Evolutionary conservation across 164 flowering plant genomes (phyloP).

Genomic region (Liriodendron chinense): DNA sequence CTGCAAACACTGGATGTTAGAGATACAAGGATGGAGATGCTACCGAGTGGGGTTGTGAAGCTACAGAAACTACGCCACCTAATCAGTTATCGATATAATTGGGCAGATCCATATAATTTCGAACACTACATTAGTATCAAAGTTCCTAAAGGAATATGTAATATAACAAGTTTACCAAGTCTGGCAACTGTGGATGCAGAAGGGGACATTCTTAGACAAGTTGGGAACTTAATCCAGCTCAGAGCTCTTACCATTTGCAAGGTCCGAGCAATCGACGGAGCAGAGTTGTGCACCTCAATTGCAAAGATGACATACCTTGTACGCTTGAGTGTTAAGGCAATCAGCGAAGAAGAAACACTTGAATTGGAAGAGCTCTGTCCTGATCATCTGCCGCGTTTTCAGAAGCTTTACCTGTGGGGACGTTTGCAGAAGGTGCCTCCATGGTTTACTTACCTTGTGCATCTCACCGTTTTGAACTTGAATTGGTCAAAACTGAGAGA

Average conservation of each 20-base stretch:
- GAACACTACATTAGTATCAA: constrained; percentile 7
- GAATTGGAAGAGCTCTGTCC: constrained; percentile 25
- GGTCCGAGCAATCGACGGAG: constrained; percentile 19
- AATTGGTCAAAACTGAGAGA: background rate
- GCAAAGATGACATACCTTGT: constrained; percentile 29
- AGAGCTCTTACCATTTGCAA: constrained; percentile 28
- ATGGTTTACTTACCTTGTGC: background rate
- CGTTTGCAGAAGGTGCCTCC: constrained; percentile 2
- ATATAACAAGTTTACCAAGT: constrained; percentile 26
- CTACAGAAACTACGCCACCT: constrained; percentile 37
- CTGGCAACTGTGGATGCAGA: constrained; percentile 31
- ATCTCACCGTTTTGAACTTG: background rate
- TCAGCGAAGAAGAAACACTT: constrained; percentile 19
- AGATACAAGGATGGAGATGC: constrained; percentile 22
- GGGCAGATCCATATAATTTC: background rate
- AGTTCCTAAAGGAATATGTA: constrained; percentile 29
- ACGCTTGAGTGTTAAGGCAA: constrained; percentile 20
- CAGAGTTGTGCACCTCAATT: constrained; percentile 27
- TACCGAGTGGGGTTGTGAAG: constrained; percentile 28
- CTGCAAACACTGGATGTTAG: constrained; percentile 39
- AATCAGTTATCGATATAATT: constrained; percentile 5
- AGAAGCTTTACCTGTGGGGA: background rate
- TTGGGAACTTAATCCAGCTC: constrained; percentile 33
- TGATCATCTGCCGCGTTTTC: background rate
- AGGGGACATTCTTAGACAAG: constrained; percentile 12